Evolutionary conservation across 306 rosid species (phyloP), one percentile per base, ranked within the genome.

Genomic region (Gastrolobium villosum): DNA sequence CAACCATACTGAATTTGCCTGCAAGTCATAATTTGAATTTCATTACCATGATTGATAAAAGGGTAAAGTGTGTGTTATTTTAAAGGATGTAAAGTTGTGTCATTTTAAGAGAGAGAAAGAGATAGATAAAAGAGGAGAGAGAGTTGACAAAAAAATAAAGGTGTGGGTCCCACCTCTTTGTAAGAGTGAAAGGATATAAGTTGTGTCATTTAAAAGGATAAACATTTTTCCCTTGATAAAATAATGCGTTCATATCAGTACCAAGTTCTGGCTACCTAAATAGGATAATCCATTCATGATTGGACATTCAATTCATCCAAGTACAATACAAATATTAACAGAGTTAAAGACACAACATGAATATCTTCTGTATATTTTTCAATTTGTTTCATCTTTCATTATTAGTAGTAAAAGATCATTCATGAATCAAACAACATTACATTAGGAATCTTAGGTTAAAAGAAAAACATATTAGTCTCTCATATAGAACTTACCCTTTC

Each of bases 1-100:
- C 75, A 94, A 82, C 98, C 98, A 94, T 67, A 87, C 11, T 20
- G 98, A 91, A 82, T 43, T 87, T 56, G 97, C 98, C 98, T 91
- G 79, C 85, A 83, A 37, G 28, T 41, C 69, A 78, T 15, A 52
- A 44, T 67, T 73, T 61, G 2, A 68, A 78, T 44, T 43, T 44
- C 34, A 56, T 30, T 28, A 40, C 2, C 30, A 28, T 34, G 62
- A 39, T 2, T 20, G 4, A 11, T 40, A 72, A 40, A 72, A 32
- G 7, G n/a, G 10, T 14, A 8, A 41, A 5, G 49, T 6, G 11
- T 44, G 9, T n/a, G n/a, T n/a, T n/a, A n/a, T n/a, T n/a, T n/a
- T n/a, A n/a, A n/a, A n/a, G n/a, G n/a, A n/a, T n/a, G n/a, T n/a
- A n/a, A n/a, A n/a, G n/a, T n/a, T n/a, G n/a, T n/a, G n/a, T n/a